phyloP scores from a whole-genome alignment of 495 filamentous ascomycete genomes.

The Neurospora pannonica region DNA sequence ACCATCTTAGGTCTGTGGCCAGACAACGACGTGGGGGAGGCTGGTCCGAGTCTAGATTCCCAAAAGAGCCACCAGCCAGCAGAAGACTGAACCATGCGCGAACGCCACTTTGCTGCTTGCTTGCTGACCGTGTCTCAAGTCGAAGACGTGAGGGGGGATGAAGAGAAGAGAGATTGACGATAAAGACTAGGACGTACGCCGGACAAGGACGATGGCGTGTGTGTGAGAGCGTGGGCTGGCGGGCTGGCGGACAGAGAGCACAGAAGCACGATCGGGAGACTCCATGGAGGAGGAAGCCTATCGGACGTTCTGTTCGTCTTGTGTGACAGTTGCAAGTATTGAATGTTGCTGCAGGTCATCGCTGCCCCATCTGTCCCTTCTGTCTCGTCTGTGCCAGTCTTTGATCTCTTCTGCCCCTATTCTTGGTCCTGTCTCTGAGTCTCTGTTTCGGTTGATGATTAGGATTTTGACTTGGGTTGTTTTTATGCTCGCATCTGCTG shows the following conservation, averaged over 20 bases:
- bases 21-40: neutral
- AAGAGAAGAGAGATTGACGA: neutral
- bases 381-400: neutral
- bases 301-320: neutral
- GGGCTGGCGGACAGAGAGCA: neutral
- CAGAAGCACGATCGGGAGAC: conserved; percentile 5
- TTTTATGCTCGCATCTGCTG: neutral
- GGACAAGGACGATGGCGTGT: neutral
- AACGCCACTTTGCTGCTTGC: neutral
- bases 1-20: neutral
- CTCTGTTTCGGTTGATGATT: neutral
- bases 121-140: neutral
- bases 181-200: neutral
- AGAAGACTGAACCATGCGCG: neutral
- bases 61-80: neutral
- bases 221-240: neutral
- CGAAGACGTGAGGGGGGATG: neutral
- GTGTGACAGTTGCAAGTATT: neutral
- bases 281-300: neutral
- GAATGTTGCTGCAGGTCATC: neutral
- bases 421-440: neutral
- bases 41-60: neutral
- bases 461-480: neutral
- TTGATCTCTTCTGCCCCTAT: neutral
- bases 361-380: neutral